Conservation (phyloP, 192 early-diverging fungal species). For the Coemansia sp. region DNA sequence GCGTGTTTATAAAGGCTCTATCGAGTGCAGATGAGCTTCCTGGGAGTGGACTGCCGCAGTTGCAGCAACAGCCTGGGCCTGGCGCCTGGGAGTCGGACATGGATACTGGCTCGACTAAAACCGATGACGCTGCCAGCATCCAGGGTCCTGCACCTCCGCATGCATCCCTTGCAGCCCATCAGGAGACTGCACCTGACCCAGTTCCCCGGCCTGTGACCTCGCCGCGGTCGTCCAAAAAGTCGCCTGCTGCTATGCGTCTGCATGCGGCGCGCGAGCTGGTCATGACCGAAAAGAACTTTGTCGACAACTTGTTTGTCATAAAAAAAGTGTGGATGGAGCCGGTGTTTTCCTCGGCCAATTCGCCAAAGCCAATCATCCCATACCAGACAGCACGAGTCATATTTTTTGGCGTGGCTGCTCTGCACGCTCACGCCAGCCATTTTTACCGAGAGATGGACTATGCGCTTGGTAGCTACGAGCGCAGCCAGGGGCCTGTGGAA, state of each 20-base stretch:
- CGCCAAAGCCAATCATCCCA: slow-evolving; percentile 52
- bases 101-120: slow-evolving; percentile 24
- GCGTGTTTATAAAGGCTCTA: slow-evolving; percentile 47
- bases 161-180: not conserved
- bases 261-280: slow-evolving; percentile 51
- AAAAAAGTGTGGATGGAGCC: slow-evolving; percentile 58
- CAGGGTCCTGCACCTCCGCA: not conserved
- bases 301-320: slow-evolving; percentile 54
- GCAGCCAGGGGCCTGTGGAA: slow-evolving; percentile 9
- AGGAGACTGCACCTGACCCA: not conserved
- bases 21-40: slow-evolving; percentile 46
- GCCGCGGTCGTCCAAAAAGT: slow-evolving; percentile 8
- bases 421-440: slow-evolving; percentile 50
- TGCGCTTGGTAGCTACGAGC: slow-evolving; percentile 47
- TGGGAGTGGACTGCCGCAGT: slow-evolving; percentile 4
- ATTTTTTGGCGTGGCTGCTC: slow-evolving; percentile 42
- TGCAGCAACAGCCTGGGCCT: slow-evolving; percentile 1
- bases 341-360: slow-evolving; percentile 52
- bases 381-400: slow-evolving; percentile 49
- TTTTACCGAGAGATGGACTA: slow-evolving; percentile 55
- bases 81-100: slow-evolving; percentile 14
- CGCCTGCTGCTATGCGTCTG: slow-evolving; percentile 49
- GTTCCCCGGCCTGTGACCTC: not conserved
- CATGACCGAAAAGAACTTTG: slow-evolving; percentile 56
- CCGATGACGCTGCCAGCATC: slow-evolving; percentile 10